Evolutionary conservation across 139 green algal genomes (phyloP).

Genomic region (Chlorella sp.): DNA sequence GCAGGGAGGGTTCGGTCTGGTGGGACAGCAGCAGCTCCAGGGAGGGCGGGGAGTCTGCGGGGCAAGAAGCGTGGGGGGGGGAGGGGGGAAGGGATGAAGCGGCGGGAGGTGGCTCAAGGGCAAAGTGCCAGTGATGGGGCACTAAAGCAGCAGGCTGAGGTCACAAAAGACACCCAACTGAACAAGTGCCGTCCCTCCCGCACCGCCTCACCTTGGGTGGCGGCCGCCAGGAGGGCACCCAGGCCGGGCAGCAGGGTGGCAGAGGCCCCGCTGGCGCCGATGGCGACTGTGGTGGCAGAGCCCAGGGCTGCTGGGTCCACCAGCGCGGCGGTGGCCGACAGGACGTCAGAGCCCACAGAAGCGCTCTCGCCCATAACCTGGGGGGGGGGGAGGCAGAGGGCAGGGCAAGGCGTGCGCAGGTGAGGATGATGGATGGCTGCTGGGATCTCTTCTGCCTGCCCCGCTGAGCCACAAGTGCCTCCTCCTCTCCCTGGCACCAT

Average conservation of each 20-base stretch:
- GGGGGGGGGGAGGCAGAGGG: neutral
- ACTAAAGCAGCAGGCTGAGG: neutral
- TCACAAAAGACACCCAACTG: neutral
- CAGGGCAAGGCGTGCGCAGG: neutral
- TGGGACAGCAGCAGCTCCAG: conserved; percentile 13
- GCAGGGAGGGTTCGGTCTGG: neutral
- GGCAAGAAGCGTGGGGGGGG: neutral
- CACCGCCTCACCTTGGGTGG: neutral
- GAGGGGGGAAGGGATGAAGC: neutral
- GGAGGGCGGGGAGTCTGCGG: neutral
- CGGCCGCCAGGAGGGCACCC: neutral
- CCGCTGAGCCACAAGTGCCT: too few relatives aligned
- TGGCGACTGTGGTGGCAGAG: neutral
- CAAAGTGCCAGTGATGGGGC: too few relatives aligned
- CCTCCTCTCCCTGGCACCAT: neutral
- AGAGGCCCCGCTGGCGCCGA: neutral
- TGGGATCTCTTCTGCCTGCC: too few relatives aligned
- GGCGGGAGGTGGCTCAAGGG: neutral
- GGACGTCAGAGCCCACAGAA: neutral
- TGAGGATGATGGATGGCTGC: too few relatives aligned
- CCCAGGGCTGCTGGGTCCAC: neutral
- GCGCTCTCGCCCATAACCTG: neutral
- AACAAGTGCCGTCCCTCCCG: neutral
- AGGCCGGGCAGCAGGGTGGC: neutral
- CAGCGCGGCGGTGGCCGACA: neutral